phyloP scores from a whole-genome alignment of 108 stramenopile species.

The Cylindrotheca fusiformis region DNA sequence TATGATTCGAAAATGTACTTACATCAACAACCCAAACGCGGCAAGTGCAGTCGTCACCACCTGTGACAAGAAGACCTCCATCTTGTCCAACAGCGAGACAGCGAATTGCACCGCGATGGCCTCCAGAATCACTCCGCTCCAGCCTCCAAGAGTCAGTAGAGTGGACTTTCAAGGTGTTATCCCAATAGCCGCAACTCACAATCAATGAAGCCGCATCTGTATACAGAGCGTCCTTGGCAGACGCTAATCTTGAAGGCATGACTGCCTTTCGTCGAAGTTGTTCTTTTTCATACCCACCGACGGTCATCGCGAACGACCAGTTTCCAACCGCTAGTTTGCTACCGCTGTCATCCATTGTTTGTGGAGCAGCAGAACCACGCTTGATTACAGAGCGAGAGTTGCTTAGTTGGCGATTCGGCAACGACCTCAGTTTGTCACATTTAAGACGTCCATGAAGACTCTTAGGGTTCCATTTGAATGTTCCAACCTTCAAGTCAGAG shows the following conservation, averaged over 20 bases:
- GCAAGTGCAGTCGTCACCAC: slow-evolving; percentile 79
- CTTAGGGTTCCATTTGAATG: slow-evolving; percentile 57
- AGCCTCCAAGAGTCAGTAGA: slow-evolving; percentile 53
- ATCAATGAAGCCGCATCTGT: slow-evolving; percentile 53
- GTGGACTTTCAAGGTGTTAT: slow-evolving; percentile 71
- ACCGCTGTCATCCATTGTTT: slow-evolving; percentile 16
- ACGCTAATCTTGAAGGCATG: slow-evolving; percentile 14
- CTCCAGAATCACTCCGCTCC: slow-evolving; percentile 49
- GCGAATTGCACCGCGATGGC: slow-evolving; percentile 66
- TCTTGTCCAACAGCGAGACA: slow-evolving; percentile 61
- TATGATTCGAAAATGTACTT: too few species aligned
- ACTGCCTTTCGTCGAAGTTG: slow-evolving; percentile 29
- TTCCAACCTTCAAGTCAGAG: slow-evolving; percentile 66
- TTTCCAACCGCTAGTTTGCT: slow-evolving; percentile 32
- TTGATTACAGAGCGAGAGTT: slow-evolving; percentile 33
- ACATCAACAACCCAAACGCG: slow-evolving; percentile 72
- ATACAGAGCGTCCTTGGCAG: slow-evolving; percentile 37
- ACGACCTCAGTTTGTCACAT: slow-evolving; percentile 44
- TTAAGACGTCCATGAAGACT: slow-evolving; percentile 38
- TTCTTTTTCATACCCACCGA: slow-evolving; percentile 54
- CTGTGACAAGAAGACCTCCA: slow-evolving; percentile 67
- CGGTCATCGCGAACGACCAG: slow-evolving; percentile 65
- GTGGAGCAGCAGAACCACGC: slow-evolving; percentile 39
- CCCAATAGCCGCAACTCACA: slow-evolving; percentile 75
- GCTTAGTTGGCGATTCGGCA: slow-evolving; percentile 42